A percentile compares a stretch with the other conserved stretches of the same genome.
phyloP scores from a whole-genome alignment of 2,329 filamentous ascomycete species.

The Ascochyta lentis region DNA sequence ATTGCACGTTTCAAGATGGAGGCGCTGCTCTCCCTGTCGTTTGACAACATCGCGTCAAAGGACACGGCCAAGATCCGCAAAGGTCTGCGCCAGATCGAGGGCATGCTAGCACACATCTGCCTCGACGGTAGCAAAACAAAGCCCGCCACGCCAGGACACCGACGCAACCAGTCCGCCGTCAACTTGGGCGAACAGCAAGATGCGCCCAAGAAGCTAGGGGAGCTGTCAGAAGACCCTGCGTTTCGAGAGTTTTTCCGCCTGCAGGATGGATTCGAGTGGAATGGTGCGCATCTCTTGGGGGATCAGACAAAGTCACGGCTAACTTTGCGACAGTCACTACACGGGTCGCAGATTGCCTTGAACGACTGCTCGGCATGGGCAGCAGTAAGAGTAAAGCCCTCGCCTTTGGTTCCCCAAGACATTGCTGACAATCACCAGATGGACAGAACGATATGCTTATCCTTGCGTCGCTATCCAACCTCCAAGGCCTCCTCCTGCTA shows the following conservation, averaged over 20 bases:
- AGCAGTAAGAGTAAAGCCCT: conserved; percentile 55
- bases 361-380: conserved; percentile 80
- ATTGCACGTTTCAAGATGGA: conserved; percentile 69
- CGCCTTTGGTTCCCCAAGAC: not conserved
- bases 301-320: not conserved
- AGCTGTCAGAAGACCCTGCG: conserved; percentile 81
- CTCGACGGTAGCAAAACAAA: conserved; percentile 61
- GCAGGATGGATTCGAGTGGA: conserved; percentile 98
- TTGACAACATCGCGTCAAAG: conserved; percentile 95
- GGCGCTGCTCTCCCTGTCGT: conserved; percentile 86
- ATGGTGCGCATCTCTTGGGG: conserved; percentile 59
- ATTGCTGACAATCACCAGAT: conserved; percentile 53
- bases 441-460: conserved; percentile 89
- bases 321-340: conserved; percentile 67
- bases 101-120: conserved; percentile 92
- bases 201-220: conserved; percentile 62
- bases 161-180: conserved; percentile 48
- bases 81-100: conserved; percentile 91
- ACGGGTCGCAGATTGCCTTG: conserved; percentile 83
- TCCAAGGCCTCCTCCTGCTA: conserved; percentile 85
- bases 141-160: conserved; percentile 41
- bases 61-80: conserved; percentile 90
- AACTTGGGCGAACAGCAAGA: conserved; percentile 41
- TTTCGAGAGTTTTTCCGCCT: conserved; percentile 96
- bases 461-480: conserved; percentile 82